These are phyloP conservation scores for Takakia lepidozioides DNA, from an alignment of 225 moss, liverwort and hornwort species.

Conservation along the genomic window DNA sequence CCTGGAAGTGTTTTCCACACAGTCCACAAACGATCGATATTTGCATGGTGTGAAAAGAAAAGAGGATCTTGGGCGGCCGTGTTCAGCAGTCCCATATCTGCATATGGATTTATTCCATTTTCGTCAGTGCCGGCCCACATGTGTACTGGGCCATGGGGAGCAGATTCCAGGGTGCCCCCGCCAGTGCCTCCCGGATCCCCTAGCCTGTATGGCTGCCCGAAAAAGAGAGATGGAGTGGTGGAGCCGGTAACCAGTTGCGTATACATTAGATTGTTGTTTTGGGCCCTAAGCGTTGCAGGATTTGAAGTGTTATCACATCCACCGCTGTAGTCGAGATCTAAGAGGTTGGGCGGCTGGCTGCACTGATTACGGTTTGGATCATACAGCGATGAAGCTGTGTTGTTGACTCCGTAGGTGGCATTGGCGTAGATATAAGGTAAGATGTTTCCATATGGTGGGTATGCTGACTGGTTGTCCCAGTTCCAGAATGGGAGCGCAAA, in stretches of 20 bases:
- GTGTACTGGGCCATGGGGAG: conserved; percentile 30
- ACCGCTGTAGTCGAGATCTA: conserved; percentile 15
- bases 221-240: conserved; percentile 13
- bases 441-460: not conserved
- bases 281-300: conserved; percentile 8
- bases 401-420: not conserved
- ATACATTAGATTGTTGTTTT: conserved; percentile 20
- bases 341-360: conserved; percentile 12
- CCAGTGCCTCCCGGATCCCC: conserved; percentile 11
- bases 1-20: conserved; percentile 26
- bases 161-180: conserved; percentile 27
- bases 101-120: not conserved
- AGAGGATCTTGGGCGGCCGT: conserved; percentile 19
- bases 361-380: conserved; percentile 25
- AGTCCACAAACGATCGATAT: conserved; percentile 28
- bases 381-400: conserved; percentile 8
- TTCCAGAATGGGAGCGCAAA: conserved; percentile 52
- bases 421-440: conserved; percentile 16
- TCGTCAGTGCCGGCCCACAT: conserved; percentile 21
- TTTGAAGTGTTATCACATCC: conserved; percentile 16
- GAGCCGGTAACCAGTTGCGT: conserved; percentile 20
- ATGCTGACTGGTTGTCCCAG: conserved; percentile 28
- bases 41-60: conserved; percentile 17
- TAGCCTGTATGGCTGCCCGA: conserved; percentile 17
- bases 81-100: conserved; percentile 36